Conservation (phyloP, 352 stramenopile species). For the Aphanomyces cochlioides region DNA sequence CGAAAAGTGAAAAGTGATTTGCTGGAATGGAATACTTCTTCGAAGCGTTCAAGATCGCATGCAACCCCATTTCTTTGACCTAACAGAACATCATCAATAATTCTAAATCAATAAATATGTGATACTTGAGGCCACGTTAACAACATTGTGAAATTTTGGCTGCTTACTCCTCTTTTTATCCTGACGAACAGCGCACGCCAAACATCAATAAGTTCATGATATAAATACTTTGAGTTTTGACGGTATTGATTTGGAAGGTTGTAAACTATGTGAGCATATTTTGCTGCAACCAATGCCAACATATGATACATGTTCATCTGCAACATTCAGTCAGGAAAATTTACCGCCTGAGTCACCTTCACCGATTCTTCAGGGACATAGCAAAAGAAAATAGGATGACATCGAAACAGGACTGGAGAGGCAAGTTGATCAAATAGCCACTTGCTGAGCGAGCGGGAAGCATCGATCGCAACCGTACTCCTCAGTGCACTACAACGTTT, state of each 20-base stretch:
- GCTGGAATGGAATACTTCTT: not conserved
- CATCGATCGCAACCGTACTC: too few species aligned
- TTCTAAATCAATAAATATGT: not conserved
- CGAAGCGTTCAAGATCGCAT: not conserved
- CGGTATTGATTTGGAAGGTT: not conserved
- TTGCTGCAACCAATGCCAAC: slow-evolving; percentile 5
- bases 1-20: not conserved
- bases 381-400: slow-evolving; percentile 2
- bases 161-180: not conserved
- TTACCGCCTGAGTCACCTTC: too few species aligned
- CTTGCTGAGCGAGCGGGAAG: not conserved
- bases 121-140: not conserved
- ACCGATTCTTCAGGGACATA: not conserved
- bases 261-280: not conserved
- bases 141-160: not conserved
- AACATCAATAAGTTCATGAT: not conserved
- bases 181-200: not conserved
- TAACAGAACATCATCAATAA: not conserved
- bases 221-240: not conserved
- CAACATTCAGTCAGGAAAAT: not conserved
- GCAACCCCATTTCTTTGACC: slow-evolving; percentile 1
- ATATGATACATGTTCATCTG: slow-evolving; percentile 24
- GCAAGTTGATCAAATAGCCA: not conserved
- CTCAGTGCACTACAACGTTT: too few species aligned
- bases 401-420: not conserved